Base-by-base conservation (phyloP, 305 asterid genomes). In the Stenogyne calaminthoides region DNA sequence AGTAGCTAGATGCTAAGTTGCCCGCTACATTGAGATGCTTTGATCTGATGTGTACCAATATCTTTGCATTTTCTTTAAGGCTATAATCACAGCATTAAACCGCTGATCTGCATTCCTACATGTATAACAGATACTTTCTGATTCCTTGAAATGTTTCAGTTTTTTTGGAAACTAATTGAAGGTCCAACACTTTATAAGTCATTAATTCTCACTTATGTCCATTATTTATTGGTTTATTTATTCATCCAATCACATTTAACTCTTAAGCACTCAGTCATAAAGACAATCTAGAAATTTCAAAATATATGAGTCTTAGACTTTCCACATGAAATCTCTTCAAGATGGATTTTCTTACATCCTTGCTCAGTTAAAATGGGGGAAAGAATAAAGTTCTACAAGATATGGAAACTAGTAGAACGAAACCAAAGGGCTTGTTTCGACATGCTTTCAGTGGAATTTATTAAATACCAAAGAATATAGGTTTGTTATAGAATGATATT, bases 11-110 rank as follows among this genome's bases (percentile, higher is more conserved):
- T 14, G 22, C 59, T 69, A 55, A 34, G 20, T 54, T 65, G 42
- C n/a, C n/a, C n/a, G n/a, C 39, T 32, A 27, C 25, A 39, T 37
- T 34, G 57, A 64, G 69, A 57, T 63, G 14, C 72, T 49, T 39
- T 37, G 65, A 11, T 12, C 12, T 6, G 42, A 20, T 46, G 16
- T 12, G 70, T 9, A 19, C 6, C 19, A 40, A 27, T 40, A 56
- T 46, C 15, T n/a, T 49, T 7, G 51, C 47, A 46, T 18, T 11
- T 22, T 56, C 36, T 5, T 52, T 12, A 10, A 6, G 2, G 42
- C 18, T 56, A 59, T 44, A 49, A 25, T 8, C 7, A 37, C 19
- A 6, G 42, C 51, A 55, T 32, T 64, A 25, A 56, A 60, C 52
- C 27, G 25, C 64, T 52, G 4, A 16, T 7, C 39, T 54, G n/a